Evolutionary conservation across 257 asterid genomes (phyloP).

Genomic region (Gentiana straminea): DNA sequence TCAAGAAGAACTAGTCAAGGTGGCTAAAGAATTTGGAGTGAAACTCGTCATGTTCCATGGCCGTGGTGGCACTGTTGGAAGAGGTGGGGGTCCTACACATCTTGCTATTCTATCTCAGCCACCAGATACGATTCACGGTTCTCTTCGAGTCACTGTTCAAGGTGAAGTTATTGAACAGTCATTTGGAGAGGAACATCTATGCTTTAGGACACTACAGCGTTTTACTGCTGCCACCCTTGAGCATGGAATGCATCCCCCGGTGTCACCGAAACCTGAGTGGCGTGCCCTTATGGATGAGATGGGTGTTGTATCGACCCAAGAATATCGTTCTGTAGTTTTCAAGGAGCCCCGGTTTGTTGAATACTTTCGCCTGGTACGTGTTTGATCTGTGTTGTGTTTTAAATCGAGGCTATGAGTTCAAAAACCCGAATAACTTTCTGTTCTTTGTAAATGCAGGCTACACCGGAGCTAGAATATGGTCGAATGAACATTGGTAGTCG

Average conservation of each 20-base stretch:
- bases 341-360: slow-evolving; percentile 91
- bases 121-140: slow-evolving; percentile 82
- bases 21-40: slow-evolving; percentile 72
- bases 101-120: slow-evolving; percentile 96
- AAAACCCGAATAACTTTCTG: too few species aligned
- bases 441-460: slow-evolving; percentile 31
- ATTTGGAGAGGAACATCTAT: slow-evolving; percentile 88
- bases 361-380: slow-evolving; percentile 87
- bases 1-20: slow-evolving; percentile 84
- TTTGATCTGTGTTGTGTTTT: background rate
- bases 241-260: slow-evolving; percentile 91
- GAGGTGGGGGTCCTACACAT: slow-evolving; percentile 98
- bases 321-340: slow-evolving; percentile 77
- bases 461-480: slow-evolving; percentile 86
- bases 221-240: slow-evolving; percentile 98
- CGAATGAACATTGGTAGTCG: slow-evolving; percentile 94
- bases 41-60: slow-evolving; percentile 94
- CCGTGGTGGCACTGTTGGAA: slow-evolving; percentile 85
- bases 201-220: slow-evolving; percentile 89
- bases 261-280: slow-evolving; percentile 89
- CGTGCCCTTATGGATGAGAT: slow-evolving; percentile 87
- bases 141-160: slow-evolving; percentile 91
- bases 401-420: too few species aligned
- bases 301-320: slow-evolving; percentile 76
- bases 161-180: slow-evolving; percentile 93